Conservation (phyloP, 257 asterid genomes). For the Solanum habrochaites region DNA sequence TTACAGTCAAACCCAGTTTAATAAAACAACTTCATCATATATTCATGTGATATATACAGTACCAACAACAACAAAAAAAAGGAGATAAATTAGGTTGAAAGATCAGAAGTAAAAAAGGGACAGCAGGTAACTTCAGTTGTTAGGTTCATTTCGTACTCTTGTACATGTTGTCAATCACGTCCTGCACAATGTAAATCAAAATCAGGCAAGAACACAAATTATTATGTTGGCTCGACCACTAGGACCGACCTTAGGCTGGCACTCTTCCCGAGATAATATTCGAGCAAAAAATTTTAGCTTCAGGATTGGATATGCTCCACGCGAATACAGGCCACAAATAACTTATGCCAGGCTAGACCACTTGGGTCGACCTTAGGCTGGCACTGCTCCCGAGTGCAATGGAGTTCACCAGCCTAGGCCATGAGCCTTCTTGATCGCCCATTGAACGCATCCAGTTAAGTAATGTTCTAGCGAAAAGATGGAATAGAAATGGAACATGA, state of each 20-base stretch:
- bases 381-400: conserved; percentile 2
- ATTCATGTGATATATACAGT: neutral
- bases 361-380: conserved; percentile 24
- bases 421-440: neutral
- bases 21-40: neutral
- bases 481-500: neutral
- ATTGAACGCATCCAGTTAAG: neutral
- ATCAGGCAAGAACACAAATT: neutral
- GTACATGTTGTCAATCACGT: conserved; percentile 1
- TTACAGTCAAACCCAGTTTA: neutral
- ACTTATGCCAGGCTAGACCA: conserved; percentile 20
- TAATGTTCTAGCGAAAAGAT: neutral
- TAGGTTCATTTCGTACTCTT: neutral
- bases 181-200: neutral
- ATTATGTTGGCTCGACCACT: conserved; percentile 20
- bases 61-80: neutral
- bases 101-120: neutral
- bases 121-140: neutral
- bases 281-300: neutral
- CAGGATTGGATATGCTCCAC: neutral
- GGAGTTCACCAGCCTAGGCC: neutral
- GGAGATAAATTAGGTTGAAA: neutral
- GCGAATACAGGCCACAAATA: neutral
- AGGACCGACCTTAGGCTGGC: conserved; percentile 21
- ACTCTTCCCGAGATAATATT: conserved; percentile 7